These are phyloP conservation scores for Clarkia xantiana DNA, from an alignment of 345 rosid genomes.

Conservation along the genomic window DNA sequence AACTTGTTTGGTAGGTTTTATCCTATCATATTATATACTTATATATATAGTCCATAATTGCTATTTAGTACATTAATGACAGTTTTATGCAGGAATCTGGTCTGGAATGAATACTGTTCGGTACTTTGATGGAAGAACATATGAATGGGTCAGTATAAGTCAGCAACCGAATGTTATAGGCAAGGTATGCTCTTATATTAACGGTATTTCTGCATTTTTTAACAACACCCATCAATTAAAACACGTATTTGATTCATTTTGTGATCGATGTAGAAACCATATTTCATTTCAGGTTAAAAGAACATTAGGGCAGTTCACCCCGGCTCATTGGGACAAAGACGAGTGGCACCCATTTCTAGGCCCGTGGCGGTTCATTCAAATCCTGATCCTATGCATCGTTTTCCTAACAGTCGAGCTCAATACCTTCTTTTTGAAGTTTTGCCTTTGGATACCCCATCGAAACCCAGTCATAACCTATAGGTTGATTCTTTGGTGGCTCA, in stretches of 20 bases:
- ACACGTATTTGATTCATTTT: too few species aligned
- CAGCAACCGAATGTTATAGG: slow-evolving; percentile 86
- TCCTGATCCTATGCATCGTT: slow-evolving; percentile 67
- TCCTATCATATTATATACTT: not conserved
- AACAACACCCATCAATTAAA: too few species aligned
- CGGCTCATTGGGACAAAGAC: slow-evolving; percentile 98
- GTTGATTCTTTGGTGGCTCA: slow-evolving; percentile 94
- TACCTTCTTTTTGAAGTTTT: slow-evolving; percentile 94
- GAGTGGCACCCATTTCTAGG: slow-evolving; percentile 98
- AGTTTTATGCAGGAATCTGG: slow-evolving; percentile 60
- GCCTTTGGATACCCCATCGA: slow-evolving; percentile 93
- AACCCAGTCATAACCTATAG: slow-evolving; percentile 85
- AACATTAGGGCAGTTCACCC: slow-evolving; percentile 88
- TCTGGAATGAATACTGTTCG: slow-evolving; percentile 96
- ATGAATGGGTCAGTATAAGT: slow-evolving; percentile 99
- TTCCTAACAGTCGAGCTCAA: slow-evolving; percentile 87
- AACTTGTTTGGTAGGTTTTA: slow-evolving; percentile 92
- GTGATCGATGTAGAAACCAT: too few species aligned
- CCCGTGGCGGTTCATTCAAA: slow-evolving; percentile 97
- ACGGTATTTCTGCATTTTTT: too few species aligned
- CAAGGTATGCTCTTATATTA: slow-evolving; percentile 35
- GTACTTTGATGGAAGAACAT: slow-evolving; percentile 87
- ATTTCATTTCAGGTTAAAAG: slow-evolving; percentile 48
- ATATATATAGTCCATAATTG: not conserved
- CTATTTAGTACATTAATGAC: too few species aligned